Evolutionary conservation across 2,329 filamentous ascomycete genomes (phyloP), one percentile per base, ranked within the genome.

Genomic region (Penicillium freii): DNA sequence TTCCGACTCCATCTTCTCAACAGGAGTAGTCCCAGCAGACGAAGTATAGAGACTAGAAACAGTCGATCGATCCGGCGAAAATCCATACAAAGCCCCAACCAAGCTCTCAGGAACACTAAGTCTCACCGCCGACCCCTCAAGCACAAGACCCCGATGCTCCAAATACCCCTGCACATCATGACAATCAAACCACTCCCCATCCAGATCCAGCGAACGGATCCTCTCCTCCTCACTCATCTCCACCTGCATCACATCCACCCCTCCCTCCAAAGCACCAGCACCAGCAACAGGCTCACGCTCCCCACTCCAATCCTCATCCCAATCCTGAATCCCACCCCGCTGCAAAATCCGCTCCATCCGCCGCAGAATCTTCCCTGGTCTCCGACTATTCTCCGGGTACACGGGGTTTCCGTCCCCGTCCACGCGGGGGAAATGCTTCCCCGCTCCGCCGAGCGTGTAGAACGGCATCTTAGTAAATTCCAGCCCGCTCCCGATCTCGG

Each of bases 81-180:
- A 19, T 1, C 60, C 59, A 58, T 61, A 55, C 25, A 67, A 25
- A 38, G 31, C 39, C 4, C 39, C 38, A 21, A 62, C 59, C 17
- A 59, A 57, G 7, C 56, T 39, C 4, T 59, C 42, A 4, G 67
- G 63, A n/a, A 70, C 57, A 4, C 67, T 63, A 34, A 72, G 50
- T 48, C 68, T 70, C 42, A 66, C 57, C n/a, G 67, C 69, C 21
- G 68, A 68, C 1, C 63, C 66, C 48, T 70, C 67, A 13, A 74
- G 44, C 39, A 60, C 62, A 23, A 76, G 59, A 1, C 73, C 73
- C 38, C 68, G 68, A 17, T 65, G 39, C 47, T 62, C 58, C 17
- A 95, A 76, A 68, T 92, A 94, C 13, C 83, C 80, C 71, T 94
- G 88, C 0, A 92, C 86, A 70, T 94, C 91, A 58, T 90, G 82